phyloP scores from a whole-genome alignment of 2,329 filamentous ascomycete species.

The Arthrinium phaeospermum region DNA sequence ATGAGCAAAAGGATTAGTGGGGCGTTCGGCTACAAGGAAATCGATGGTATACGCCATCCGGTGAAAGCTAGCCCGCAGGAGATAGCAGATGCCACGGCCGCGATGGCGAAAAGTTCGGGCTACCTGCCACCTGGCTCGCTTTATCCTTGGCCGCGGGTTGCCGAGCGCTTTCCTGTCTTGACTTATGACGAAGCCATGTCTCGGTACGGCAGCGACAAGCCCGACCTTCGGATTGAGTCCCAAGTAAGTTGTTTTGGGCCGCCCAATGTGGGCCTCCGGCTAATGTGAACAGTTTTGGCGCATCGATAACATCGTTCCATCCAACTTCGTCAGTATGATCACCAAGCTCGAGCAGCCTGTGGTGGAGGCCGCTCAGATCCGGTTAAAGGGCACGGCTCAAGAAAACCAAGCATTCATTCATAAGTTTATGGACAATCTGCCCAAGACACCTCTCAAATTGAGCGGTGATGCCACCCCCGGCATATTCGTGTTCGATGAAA shows the following conservation, averaged over 20 bases:
- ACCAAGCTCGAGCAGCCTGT: conserved; percentile 70
- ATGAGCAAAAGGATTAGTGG: conserved; percentile 52
- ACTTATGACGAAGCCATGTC: conserved; percentile 81
- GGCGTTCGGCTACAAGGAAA: conserved; percentile 30
- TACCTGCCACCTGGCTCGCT: neutral
- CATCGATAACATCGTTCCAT: conserved; percentile 67
- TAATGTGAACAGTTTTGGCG: conserved; percentile 59
- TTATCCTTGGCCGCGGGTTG: neutral
- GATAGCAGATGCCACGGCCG: neutral
- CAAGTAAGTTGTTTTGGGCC: conserved; percentile 51
- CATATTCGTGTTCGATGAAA: conserved; percentile 75
- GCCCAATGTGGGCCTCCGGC: neutral
- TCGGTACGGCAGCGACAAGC: conserved; percentile 87
- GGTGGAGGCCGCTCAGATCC: conserved; percentile 77
- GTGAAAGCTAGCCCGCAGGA: neutral
- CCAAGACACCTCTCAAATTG: conserved; percentile 59
- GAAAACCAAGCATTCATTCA: conserved; percentile 50
- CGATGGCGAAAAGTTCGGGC: neutral
- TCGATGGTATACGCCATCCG: conserved; percentile 44
- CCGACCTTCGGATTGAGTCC: conserved; percentile 79
- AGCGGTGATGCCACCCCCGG: conserved; percentile 82
- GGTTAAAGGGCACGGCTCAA: conserved; percentile 43
- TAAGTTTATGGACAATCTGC: conserved; percentile 72
- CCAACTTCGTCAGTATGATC: conserved; percentile 76
- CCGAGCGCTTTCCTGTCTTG: conserved; percentile 18